Percentiles rank a stretch among this genome's conserved stretches.
Conservation (phyloP, 352 stramenopile genomes). For the Sclerospora graminicola region DNA sequence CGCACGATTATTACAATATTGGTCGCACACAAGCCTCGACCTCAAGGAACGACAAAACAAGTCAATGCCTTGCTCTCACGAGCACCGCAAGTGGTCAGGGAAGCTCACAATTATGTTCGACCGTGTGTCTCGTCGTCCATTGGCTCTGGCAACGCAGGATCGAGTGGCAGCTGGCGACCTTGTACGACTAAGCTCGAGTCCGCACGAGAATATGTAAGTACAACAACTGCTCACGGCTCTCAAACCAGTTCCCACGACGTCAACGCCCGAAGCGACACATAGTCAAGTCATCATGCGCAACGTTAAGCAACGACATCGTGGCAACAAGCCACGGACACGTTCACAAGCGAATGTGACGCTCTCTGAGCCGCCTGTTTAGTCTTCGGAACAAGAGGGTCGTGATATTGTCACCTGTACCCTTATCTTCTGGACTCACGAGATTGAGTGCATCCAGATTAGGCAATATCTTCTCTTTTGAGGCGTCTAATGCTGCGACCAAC, state of each 20-base stretch:
- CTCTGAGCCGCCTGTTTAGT: slow-evolving; percentile 10
- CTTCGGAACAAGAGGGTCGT: slow-evolving; percentile 9
- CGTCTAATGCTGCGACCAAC: slow-evolving; percentile 6
- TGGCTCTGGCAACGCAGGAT: slow-evolving; percentile 6
- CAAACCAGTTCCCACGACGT: slow-evolving; percentile 5
- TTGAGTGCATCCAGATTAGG: slow-evolving; percentile 18
- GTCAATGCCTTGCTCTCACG: slow-evolving; percentile 26
- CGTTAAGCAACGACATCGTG: slow-evolving; percentile 25
- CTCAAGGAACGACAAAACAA: slow-evolving; percentile 15
- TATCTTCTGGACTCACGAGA: slow-evolving; percentile 4
- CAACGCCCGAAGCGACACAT: slow-evolving; percentile 17
- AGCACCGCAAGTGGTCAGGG: slow-evolving; percentile 23
- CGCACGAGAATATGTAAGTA: too few species aligned
- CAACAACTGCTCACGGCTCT: too few species aligned
- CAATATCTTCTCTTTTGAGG: slow-evolving; percentile 37
- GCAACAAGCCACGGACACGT: slow-evolving; percentile 20
- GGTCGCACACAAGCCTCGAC: background rate
- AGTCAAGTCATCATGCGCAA: slow-evolving; percentile 35
- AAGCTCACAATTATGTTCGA: too few species aligned
- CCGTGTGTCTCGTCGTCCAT: slow-evolving; percentile 10
- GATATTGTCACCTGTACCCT: slow-evolving; percentile 16
- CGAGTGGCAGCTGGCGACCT: too few species aligned
- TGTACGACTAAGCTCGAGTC: too few species aligned
- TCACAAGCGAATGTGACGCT: slow-evolving; percentile 16
- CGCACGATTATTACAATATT: background rate